Evolutionary conservation across 495 filamentous ascomycete genomes (phyloP).

Genomic region (Podospora didyma): DNA sequence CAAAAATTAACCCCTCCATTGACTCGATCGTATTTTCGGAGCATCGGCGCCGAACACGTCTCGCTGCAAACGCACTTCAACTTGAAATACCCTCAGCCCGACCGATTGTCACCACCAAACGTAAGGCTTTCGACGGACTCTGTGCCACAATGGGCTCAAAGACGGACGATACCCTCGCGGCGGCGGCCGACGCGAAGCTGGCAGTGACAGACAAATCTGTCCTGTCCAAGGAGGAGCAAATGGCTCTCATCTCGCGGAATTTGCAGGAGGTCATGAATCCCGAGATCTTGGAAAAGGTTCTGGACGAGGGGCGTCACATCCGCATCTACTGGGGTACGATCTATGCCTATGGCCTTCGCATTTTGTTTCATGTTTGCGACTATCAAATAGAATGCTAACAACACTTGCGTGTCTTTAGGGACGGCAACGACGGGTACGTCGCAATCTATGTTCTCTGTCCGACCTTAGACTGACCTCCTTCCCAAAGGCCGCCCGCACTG

Average conservation of each 20-base stretch:
- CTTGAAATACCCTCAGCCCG: too few relatives aligned
- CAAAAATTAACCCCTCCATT: too few relatives aligned
- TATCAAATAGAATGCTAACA: not conserved
- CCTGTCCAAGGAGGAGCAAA: conserved; percentile 28
- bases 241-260: conserved; percentile 74
- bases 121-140: not conserved
- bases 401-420: conserved; percentile 30
- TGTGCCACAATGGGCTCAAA: conserved; percentile 4
- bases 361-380: not conserved
- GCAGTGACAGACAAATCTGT: conserved; percentile 2
- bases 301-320: conserved; percentile 67
- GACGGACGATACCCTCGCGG: conserved; percentile 12
- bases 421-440: conserved; percentile 79
- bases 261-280: conserved; percentile 80
- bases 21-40: too few relatives aligned
- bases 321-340: conserved; percentile 86
- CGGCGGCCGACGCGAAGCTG: conserved; percentile 16
- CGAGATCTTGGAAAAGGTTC: conserved; percentile 74
- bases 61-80: too few relatives aligned
- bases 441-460: conserved; percentile 48
- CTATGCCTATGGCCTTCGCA: conserved; percentile 1
- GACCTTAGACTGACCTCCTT: not conserved
- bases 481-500: conserved; percentile 24
- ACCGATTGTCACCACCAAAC: too few relatives aligned
- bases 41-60: too few relatives aligned